These are phyloP conservation scores for Przewalskia tangutica DNA, from an alignment of 257 asterid genomes.

Conservation along the genomic window DNA sequence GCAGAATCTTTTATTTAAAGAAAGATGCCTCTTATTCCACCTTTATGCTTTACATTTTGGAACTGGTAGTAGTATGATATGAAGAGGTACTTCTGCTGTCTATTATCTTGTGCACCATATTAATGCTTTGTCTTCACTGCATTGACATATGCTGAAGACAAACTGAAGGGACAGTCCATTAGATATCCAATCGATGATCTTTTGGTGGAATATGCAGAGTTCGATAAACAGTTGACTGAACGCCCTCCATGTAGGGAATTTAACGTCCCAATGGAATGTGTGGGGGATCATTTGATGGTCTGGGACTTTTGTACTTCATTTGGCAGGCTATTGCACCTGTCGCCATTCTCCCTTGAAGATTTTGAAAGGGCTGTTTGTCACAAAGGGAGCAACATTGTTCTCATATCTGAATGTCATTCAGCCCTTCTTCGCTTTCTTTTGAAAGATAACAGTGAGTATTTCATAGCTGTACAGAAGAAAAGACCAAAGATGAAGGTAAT, in stretches of 20 bases:
- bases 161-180: conserved; percentile 28
- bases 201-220: conserved; percentile 54
- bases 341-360: conserved; percentile 87
- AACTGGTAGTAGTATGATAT: background rate
- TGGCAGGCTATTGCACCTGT: conserved; percentile 59
- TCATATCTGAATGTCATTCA: conserved; percentile 67
- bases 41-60: background rate
- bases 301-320: conserved; percentile 87
- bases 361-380: conserved; percentile 77
- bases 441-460: conserved; percentile 50
- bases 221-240: conserved; percentile 45
- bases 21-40: background rate
- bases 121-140: background rate
- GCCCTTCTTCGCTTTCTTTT: conserved; percentile 69
- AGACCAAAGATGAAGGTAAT: conserved; percentile 70
- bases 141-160: conserved; percentile 30
- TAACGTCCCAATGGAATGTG: conserved; percentile 65
- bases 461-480: conserved; percentile 35
- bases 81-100: background rate
- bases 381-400: conserved; percentile 62
- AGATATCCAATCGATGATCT: conserved; percentile 86
- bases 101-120: background rate
- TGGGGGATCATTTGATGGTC: conserved; percentile 81
- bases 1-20: background rate
- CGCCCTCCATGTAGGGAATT: conserved; percentile 71